A percentile compares a stretch with the other conserved stretches of the same genome.
These are phyloP conservation scores for Hippophae tibetana DNA, from an alignment of 306 rosid species.

Conservation along the genomic window DNA sequence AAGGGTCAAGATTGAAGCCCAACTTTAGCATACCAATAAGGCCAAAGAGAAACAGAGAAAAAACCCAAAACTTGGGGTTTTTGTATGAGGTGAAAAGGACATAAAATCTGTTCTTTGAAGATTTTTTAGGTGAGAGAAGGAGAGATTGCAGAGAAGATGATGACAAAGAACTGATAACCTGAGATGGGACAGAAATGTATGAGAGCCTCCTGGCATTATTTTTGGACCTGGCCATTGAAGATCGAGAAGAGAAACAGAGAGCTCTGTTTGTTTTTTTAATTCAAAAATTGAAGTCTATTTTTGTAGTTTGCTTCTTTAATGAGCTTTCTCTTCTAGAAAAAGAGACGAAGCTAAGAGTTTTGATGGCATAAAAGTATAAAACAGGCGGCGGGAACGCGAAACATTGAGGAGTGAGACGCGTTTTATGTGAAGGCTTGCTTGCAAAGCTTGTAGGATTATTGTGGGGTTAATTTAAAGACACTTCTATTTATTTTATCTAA, in stretches of 20 bases:
- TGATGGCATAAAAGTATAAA: slow-evolving; percentile 10
- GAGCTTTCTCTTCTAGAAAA: slow-evolving; percentile 4
- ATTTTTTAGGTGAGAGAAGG: slow-evolving; percentile 68
- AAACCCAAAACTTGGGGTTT: slow-evolving; percentile 43
- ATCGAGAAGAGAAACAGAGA: neutral
- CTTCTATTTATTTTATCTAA: no score
- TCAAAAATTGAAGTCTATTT: neutral
- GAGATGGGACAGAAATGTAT: slow-evolving; percentile 92
- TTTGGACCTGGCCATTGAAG: slow-evolving; percentile 62
- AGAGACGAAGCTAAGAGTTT: neutral
- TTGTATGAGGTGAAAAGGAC: slow-evolving; percentile 21
- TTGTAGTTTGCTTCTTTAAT: neutral
- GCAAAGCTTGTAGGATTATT: no score
- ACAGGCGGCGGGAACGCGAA: slow-evolving; percentile 25
- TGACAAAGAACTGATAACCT: slow-evolving; percentile 73
- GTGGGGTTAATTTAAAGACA: no score
- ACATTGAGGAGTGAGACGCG: neutral
- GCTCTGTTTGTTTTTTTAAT: neutral
- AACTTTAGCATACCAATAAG: slow-evolving; percentile 57
- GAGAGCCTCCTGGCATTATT: slow-evolving; percentile 49
- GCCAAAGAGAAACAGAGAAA: slow-evolving; percentile 46
- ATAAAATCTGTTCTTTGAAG: slow-evolving; percentile 35
- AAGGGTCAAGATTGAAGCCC: slow-evolving; percentile 29
- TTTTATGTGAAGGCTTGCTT: no score
- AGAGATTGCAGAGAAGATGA: slow-evolving; percentile 82